phyloP scores from a whole-genome alignment of 306 rosid genomes.

The Trifolium subterraneum region DNA sequence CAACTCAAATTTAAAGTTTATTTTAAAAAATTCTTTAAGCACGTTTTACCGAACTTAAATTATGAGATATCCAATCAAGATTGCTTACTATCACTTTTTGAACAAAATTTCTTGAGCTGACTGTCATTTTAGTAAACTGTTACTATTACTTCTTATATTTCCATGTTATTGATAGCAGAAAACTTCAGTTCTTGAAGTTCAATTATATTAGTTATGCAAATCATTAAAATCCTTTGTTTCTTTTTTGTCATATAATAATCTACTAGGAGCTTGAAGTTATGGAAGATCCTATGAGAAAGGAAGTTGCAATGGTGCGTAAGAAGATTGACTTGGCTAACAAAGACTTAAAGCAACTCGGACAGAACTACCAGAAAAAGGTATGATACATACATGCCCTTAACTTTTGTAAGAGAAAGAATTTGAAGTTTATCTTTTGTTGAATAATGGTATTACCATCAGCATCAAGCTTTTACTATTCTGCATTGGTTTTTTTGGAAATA shows the following conservation, averaged over 20 bases:
- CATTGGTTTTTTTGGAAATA: constrained; percentile 27
- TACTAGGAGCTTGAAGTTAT: constrained; percentile 81
- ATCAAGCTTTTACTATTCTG: neutral
- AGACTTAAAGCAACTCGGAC: constrained; percentile 81
- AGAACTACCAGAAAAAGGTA: constrained; percentile 83
- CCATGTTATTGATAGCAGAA: neutral
- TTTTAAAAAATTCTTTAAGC: neutral
- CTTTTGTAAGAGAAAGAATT: neutral
- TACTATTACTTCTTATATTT: neutral
- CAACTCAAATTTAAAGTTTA: neutral
- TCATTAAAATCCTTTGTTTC: neutral
- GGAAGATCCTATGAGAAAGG: constrained; percentile 86
- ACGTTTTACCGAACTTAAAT: neutral
- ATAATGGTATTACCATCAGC: neutral
- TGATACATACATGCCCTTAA: neutral
- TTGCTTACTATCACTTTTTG: neutral
- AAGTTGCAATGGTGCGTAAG: constrained; percentile 79
- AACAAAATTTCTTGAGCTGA: neutral
- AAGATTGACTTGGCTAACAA: constrained; percentile 69
- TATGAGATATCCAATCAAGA: neutral
- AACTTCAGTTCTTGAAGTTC: constrained; percentile 14
- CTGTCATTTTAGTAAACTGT: neutral
- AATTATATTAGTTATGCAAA: neutral
- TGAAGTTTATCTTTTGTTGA: neutral
- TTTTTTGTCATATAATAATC: constrained; percentile 34